A percentile compares a stretch with the other conserved stretches of the same genome.
Conservation (phyloP, 306 rosid species). For the Begonia fuchsioides region DNA sequence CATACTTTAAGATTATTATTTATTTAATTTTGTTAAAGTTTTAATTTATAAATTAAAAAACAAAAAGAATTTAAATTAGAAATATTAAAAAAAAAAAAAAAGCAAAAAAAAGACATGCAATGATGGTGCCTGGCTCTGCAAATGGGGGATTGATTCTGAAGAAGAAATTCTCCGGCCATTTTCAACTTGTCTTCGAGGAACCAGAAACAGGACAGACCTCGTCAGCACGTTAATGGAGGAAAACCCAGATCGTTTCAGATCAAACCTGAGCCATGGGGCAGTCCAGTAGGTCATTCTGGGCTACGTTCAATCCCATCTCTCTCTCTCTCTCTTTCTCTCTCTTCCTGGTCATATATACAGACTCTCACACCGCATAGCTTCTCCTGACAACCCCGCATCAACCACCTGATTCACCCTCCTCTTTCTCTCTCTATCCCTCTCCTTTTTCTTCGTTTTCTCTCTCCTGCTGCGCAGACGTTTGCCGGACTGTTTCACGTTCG, state of each 20-base stretch:
- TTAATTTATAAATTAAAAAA: too few species aligned
- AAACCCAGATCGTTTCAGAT: background rate
- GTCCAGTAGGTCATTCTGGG: background rate
- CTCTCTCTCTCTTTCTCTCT: conserved; percentile 10
- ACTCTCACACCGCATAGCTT: background rate
- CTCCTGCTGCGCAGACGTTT: conserved; percentile 1
- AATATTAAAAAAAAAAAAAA: too few species aligned
- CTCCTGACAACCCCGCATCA: conserved; percentile 29
- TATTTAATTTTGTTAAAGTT: too few species aligned
- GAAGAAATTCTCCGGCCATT: too few species aligned
- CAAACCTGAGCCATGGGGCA: background rate
- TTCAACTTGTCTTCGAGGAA: background rate
- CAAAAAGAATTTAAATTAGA: too few species aligned
- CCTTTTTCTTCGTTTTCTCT: conserved; percentile 1
- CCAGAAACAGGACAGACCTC: too few species aligned
- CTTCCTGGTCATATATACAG: conserved; percentile 18
- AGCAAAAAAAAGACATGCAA: too few species aligned
- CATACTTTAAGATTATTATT: too few species aligned
- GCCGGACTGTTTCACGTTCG: too few species aligned
- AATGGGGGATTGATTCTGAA: background rate
- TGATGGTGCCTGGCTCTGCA: background rate
- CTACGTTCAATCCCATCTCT: background rate
- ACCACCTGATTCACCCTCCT: conserved; percentile 12
- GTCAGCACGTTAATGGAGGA: background rate
- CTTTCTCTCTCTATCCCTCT: conserved; percentile 1